Base-by-base conservation (phyloP, 2,329 filamentous ascomycete genomes). In the Clarireedia homoeocarpa region DNA sequence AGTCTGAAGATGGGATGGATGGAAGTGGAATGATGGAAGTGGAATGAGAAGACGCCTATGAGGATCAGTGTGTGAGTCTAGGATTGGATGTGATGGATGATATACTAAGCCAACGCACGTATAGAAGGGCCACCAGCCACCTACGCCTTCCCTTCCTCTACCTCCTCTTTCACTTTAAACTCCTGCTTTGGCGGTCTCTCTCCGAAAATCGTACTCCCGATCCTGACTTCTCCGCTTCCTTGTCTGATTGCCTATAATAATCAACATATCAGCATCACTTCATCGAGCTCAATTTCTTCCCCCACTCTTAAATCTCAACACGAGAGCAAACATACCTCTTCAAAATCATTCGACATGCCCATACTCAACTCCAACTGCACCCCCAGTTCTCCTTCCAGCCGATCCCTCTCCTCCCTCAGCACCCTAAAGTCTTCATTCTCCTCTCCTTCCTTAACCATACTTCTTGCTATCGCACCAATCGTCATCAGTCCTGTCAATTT, bases 201-300 rank as follows among this genome's bases (percentile, higher is more conserved):
- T 1, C 94, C 94, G 70, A 99, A 99, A 57, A 99, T 96, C 2
- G 89, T 92, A 68, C 90, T 97, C 1, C 94, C 94, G 7, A 99
- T 83, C 57, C 94, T 81, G 5, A 99, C 91, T 77, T 97, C 91
- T 64, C 83, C 79, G 73, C 91, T 96, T 0, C 94, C 94, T 75
- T 90, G 75, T 12, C 72, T 73, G 67, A 97, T 85, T 0, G 94
- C 94, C 51, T 53, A 5, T 20, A 10, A 24, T 9, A 6, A 86
- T 88, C 4, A 7, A 17, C 3, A 38, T 72, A 97, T 71, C 75
- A 96, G 91, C 65, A 96, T 69, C 59, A 78, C 77, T n/a, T 82
- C 64, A 1, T 5, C 9, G 42, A 1, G 5, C 14, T 5, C 15
- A 15, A 20, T 20, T 20, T 20, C 20, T 20, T 20, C 20, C 2